A percentile compares a stretch with the other conserved stretches of the same genome.
Evolutionary conservation across 306 rosid genomes (phyloP).

Genomic region (Psophocarpus tetragonolobus): DNA sequence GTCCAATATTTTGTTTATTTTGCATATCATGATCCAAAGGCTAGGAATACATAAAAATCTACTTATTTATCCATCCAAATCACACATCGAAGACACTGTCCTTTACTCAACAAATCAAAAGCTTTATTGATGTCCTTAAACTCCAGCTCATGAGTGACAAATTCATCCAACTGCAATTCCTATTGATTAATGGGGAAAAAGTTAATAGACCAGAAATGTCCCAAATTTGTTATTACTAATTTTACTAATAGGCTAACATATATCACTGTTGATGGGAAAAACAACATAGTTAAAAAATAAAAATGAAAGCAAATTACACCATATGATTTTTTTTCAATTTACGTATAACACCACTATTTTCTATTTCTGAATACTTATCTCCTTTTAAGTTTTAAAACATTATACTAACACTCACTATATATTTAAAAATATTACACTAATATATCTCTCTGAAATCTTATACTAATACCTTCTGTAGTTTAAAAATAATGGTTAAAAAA

Average conservation of each 20-base stretch:
- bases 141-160: conserved; percentile 60
- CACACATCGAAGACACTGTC: conserved; percentile 62
- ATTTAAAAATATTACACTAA: no score
- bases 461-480: no score
- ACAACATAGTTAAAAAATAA: background rate
- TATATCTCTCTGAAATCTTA: no score
- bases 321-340: no score
- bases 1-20: background rate
- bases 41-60: conserved; percentile 24
- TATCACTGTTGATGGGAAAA: background rate
- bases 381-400: no score
- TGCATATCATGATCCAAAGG: background rate
- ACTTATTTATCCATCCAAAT: conserved; percentile 60
- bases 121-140: conserved; percentile 78
- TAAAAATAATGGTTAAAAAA: no score
- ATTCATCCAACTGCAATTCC: conserved; percentile 71
- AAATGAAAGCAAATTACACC: background rate
- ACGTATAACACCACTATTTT: no score
- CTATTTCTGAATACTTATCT: no score
- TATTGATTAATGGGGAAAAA: background rate
- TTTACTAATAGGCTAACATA: background rate
- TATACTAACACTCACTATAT: no score
- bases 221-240: background rate
- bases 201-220: background rate
- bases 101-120: conserved; percentile 59